These are phyloP conservation scores for Lachancea mirantina DNA, from an alignment of 805 yeast species.

Conservation along the genomic window DNA sequence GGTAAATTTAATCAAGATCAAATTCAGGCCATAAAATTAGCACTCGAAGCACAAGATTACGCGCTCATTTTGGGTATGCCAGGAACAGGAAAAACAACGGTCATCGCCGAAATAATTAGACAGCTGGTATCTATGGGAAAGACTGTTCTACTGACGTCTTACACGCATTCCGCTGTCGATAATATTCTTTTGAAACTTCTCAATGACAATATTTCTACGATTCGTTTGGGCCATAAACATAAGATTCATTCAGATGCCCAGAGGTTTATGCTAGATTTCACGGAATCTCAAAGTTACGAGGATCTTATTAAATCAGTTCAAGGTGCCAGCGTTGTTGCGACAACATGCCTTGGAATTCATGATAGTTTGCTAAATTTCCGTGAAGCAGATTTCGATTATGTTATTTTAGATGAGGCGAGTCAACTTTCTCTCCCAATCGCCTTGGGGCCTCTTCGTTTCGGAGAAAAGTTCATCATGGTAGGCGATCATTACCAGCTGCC, in stretches of 20 bases:
- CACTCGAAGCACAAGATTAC: constrained; percentile 62
- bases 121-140: constrained; percentile 50
- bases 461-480: constrained; percentile 79
- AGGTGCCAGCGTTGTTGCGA: constrained; percentile 70
- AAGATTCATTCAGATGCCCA: constrained; percentile 58
- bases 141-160: constrained; percentile 71
- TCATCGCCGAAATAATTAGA: constrained; percentile 68
- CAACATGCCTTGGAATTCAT: constrained; percentile 72
- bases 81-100: constrained; percentile 93
- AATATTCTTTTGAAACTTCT: constrained; percentile 74
- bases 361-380: constrained; percentile 25
- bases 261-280: constrained; percentile 43
- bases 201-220: constrained; percentile 40
- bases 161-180: constrained; percentile 95
- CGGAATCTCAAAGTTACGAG: constrained; percentile 34
- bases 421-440: constrained; percentile 90
- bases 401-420: constrained; percentile 94
- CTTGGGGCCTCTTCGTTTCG: constrained; percentile 75
- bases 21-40: constrained; percentile 55
- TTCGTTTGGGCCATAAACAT: constrained; percentile 58
- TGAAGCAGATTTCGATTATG: constrained; percentile 68
- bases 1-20: constrained; percentile 63
- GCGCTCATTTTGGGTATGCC: constrained; percentile 92
- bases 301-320: constrained; percentile 44
- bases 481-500: constrained; percentile 95